A percentile compares a stretch with the other conserved stretches of the same genome.
phyloP scores from a whole-genome alignment of 345 rosid genomes.

The Gossypium arboreum region DNA sequence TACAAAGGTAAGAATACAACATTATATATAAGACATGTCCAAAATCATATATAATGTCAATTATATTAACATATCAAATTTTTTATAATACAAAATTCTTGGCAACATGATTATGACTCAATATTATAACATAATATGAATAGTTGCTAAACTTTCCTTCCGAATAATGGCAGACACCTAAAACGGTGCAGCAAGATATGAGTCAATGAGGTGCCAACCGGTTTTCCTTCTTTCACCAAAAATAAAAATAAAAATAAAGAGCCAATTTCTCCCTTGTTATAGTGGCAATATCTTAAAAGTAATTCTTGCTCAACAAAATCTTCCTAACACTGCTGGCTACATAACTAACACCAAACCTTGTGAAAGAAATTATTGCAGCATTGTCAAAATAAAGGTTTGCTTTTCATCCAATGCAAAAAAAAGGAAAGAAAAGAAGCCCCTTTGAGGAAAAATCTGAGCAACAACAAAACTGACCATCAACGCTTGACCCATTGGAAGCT shows the following conservation, averaged over 20 bases:
- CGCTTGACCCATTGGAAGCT: slow-evolving; percentile 99
- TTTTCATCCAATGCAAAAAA: background rate
- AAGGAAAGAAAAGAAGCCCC: background rate
- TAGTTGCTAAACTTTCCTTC: background rate
- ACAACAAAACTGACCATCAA: slow-evolving; percentile 28
- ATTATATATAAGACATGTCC: too few relatives aligned
- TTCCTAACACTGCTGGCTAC: background rate
- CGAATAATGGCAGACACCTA: background rate
- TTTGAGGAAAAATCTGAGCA: background rate
- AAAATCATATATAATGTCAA: too few relatives aligned
- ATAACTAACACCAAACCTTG: background rate
- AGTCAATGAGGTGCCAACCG: background rate
- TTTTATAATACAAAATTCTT: too few relatives aligned
- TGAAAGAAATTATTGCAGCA: background rate
- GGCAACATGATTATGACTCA: too few relatives aligned
- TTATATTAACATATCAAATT: too few relatives aligned
- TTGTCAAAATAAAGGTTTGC: background rate
- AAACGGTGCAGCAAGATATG: background rate
- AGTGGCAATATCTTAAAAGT: background rate
- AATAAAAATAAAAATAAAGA: background rate
- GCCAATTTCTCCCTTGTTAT: background rate
- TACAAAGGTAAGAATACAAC: too few relatives aligned
- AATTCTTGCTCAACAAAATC: slow-evolving; percentile 1
- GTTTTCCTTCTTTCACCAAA: background rate
- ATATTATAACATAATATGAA: background rate